Percentiles rank a stretch among this genome's conserved stretches.
phyloP scores from a whole-genome alignment of 2,329 filamentous ascomycete species.

The Penicillium sp. region DNA sequence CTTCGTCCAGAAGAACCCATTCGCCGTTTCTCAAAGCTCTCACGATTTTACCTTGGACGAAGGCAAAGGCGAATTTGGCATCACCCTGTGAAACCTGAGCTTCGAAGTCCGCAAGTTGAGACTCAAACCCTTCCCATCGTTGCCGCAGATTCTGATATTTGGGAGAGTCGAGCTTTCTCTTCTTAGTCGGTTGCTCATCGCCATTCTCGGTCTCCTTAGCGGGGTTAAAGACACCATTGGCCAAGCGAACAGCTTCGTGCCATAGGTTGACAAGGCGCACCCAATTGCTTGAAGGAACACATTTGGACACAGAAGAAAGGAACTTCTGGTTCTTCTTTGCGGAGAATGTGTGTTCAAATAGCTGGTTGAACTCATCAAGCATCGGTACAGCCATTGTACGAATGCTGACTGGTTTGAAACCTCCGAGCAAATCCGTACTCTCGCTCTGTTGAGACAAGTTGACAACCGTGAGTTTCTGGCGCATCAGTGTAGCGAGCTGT shows the following conservation, averaged over 20 bases:
- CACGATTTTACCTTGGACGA: conserved; percentile 92
- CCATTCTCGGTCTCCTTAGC: conserved; percentile 35
- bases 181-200: conserved; percentile 68
- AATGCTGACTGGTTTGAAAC: conserved; percentile 93
- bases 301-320: conserved; percentile 74
- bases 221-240: conserved; percentile 66
- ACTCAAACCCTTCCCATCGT: conserved; percentile 78
- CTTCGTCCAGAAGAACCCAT: conserved; percentile 96
- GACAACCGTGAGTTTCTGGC: conserved; percentile 84
- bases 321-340: conserved; percentile 84
- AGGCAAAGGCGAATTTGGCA: conserved; percentile 87
- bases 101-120: conserved; percentile 74
- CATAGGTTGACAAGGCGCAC: conserved; percentile 79
- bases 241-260: conserved; percentile 86
- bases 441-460: conserved; percentile 98
- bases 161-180: conserved; percentile 59
- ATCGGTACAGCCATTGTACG: conserved; percentile 83
- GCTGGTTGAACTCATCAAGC: conserved; percentile 88
- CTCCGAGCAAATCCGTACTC: conserved; percentile 89
- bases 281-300: conserved; percentile 81
- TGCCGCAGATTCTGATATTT: conserved; percentile 57
- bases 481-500: conserved; percentile 78
- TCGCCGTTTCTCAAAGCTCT: conserved; percentile 94
- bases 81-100: conserved; percentile 68
- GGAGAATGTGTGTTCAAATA: conserved; percentile 87